A percentile compares a stretch with the other conserved stretches of the same genome.
Conservation (phyloP, 345 rosid genomes). For the Draba incana region DNA sequence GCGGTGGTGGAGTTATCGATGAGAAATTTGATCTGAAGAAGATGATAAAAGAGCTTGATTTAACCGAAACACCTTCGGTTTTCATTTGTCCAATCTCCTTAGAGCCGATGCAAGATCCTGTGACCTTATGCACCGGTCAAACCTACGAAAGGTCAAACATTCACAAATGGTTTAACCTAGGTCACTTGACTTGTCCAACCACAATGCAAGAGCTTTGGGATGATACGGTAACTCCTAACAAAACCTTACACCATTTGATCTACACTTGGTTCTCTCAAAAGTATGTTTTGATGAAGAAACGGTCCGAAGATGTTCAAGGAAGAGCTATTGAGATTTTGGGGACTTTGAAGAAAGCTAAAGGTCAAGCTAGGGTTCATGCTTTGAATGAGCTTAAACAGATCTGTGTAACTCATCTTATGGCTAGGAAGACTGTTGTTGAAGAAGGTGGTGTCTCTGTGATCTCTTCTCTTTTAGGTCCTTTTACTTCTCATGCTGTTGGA, state of each 20-base stretch:
- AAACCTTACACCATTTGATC: conserved; percentile 67
- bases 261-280: conserved; percentile 70
- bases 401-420: conserved; percentile 49
- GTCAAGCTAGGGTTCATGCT: conserved; percentile 70
- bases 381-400: conserved; percentile 61
- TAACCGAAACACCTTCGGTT: conserved; percentile 50
- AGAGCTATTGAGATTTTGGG: conserved; percentile 59
- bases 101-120: conserved; percentile 77
- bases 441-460: conserved; percentile 53
- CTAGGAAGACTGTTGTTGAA: conserved; percentile 55
- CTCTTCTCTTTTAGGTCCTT: conserved; percentile 65
- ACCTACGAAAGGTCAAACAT: conserved; percentile 73
- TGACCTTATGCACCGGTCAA: conserved; percentile 77
- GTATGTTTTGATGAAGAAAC: conserved; percentile 61
- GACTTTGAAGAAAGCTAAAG: conserved; percentile 63
- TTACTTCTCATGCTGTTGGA: conserved; percentile 74
- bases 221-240: conserved; percentile 67
- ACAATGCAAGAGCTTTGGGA: conserved; percentile 89
- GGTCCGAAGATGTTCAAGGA: conserved; percentile 74
- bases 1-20: conserved; percentile 42
- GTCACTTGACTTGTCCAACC: conserved; percentile 72
- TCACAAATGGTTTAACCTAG: conserved; percentile 62
- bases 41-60: conserved; percentile 66
- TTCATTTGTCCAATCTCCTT: conserved; percentile 74
- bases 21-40: conserved; percentile 69